These are phyloP conservation scores for Lathyrus tuberosus DNA, from an alignment of 306 rosid genomes.

Conservation along the genomic window DNA sequence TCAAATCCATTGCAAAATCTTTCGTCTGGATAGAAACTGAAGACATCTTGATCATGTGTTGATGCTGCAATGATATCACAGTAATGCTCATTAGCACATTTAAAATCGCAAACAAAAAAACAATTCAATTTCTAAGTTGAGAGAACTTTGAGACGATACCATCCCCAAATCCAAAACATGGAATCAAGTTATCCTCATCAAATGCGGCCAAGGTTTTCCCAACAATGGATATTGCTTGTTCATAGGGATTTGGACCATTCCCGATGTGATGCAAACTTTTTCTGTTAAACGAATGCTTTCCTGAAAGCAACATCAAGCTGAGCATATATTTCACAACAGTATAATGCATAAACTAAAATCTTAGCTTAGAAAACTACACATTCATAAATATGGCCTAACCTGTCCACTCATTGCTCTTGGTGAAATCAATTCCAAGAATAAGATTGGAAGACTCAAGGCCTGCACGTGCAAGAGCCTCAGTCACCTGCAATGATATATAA, in stretches of 20 bases:
- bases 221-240: constrained; percentile 88
- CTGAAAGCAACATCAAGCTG: constrained; percentile 54
- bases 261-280: constrained; percentile 88
- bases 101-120: constrained; percentile 21
- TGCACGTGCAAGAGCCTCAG: constrained; percentile 87
- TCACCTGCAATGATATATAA: constrained; percentile 62
- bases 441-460: constrained; percentile 98
- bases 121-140: neutral
- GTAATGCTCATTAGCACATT: constrained; percentile 32
- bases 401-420: constrained; percentile 99
- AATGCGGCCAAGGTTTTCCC: constrained; percentile 88
- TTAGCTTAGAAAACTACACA: constrained; percentile 2
- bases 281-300: constrained; percentile 64
- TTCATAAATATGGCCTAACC: constrained; percentile 49
- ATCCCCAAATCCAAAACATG: constrained; percentile 97
- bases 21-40: constrained; percentile 78
- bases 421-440: constrained; percentile 90
- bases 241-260: constrained; percentile 73
- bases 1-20: constrained; percentile 87
- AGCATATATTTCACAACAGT: constrained; percentile 44
- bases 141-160: constrained; percentile 52
- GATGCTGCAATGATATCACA: constrained; percentile 64
- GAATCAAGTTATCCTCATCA: constrained; percentile 93
- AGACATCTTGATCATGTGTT: constrained; percentile 90
- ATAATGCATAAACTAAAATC: constrained; percentile 7